Evolutionary conservation across 192 early-diverging fungal genomes (phyloP), one percentile per base, ranked within the genome.

Genomic region (Coemansia sp.): DNA sequence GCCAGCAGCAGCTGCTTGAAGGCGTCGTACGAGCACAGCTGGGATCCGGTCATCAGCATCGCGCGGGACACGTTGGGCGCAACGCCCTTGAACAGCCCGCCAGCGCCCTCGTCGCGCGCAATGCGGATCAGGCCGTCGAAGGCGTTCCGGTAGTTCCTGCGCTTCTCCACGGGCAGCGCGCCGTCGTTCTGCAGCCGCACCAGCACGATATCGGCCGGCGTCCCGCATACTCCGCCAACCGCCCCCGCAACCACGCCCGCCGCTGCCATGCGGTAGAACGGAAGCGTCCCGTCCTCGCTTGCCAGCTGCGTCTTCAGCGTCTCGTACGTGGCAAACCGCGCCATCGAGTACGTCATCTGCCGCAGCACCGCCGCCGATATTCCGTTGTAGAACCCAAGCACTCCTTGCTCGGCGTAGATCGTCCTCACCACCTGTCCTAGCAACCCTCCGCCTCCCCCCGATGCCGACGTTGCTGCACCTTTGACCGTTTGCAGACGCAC

Each of bases 1-100:
- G 79, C 66, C 37, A 93, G 67, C 42, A 95, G 73, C n/a, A 89
- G 58, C 15, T 89, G 78, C 82, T 95, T 95, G 70, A 90, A 89
- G 15, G 74, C 82, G 68, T 95, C 93, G 77, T 95, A 95, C 2
- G 87, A 88, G 26, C 85, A 85, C 32, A 91, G 80, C 65, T 93
- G 91, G 0, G 88, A 86, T 8, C 83, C 81, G 10, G 87, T 90
- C 87, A 93, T 93, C 45, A 95, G 86, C 74, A 98, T 91, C 6
- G 97, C 95, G 49, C 97, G 85, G 56, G 94, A 88, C 55, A 95
- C 85, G 47, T 95, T 95, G 22, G 97, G 94, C 0, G 92, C 92
- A 1, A 95, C 74, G 45, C 97, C 97, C 73, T 95, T 89, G 80
- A 95, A 94, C 47, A 99, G 76, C 5, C 92, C 90, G 5, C 54